Evolutionary conservation across 2,329 filamentous ascomycete species (phyloP), one percentile per base, ranked within the genome.

Genomic region (Escovopsis sp.): DNA sequence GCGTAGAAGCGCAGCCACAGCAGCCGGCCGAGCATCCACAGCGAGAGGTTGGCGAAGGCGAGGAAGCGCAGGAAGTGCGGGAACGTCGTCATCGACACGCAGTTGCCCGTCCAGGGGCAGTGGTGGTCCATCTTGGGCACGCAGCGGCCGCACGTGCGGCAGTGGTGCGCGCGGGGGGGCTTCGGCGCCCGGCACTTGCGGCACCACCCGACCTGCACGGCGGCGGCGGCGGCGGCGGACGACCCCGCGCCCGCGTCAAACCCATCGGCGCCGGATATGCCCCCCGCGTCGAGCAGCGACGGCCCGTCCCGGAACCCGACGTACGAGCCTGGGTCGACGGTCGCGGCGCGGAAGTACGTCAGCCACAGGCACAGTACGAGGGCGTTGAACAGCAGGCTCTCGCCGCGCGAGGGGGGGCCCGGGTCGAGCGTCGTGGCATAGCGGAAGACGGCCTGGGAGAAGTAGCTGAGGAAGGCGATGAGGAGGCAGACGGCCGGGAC

Each of bases 41-140:
- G 73, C 2, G 78, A 64, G 12, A 68, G 40, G 48, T 79, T 79
- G 18, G 79, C 66, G 52, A 75, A 87, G 42, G 74, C 52, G 30
- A 90, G 63, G 59, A 90, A 88, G 46, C 83, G 80, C 32, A 86
- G 43, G 56, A 90, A 90, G 58, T 88, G 78, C 7, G 84, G 83
- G 48, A 86, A 82, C 1, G 80, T 87, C 40, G 76, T 77, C 54
- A 86, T 71, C 11, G 80, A 86, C 35, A 90, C 80, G 60, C 84
- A 92, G 57, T 87, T 88, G 41, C 60, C 63, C 4, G 81, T 88
- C 83, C 83, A 90, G 3, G 83, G 81, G 51, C 83, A 90, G 60
- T 92, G 82, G 58, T 86, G 80, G 58, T 87, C 81, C 81, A 87
- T 87, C 57, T 75, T 79, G 27, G 79, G 78, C 33, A 86, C 71